Evolutionary conservation across 1,284 basidiomycete species (phyloP), one percentile per base, ranked within the genome.

Genomic region (Megacollybia platyphylla): DNA sequence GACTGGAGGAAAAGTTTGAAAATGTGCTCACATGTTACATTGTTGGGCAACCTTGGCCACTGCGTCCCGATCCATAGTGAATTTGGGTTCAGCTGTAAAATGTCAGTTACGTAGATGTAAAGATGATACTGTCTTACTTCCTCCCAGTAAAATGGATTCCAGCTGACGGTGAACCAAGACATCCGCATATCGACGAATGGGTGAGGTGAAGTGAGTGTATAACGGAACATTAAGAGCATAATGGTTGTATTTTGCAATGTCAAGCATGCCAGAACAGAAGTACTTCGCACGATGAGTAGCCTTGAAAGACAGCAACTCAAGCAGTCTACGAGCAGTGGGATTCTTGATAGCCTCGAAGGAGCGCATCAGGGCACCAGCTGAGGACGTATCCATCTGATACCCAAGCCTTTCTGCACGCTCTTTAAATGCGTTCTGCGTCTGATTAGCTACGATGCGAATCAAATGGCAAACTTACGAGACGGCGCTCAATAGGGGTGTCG

Each of bases 231-330:
- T 94, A 52, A 98, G 70, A 1, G 92, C 83, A 59, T 89, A 97
- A 64, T 99, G 96, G 29, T 76, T 67, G 59, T 97, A 99, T 67
- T 98, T 97, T 36, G 92, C 89, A 56, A 98, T 98, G 63, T 99
- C 96, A 52, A 98, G 73, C 90, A 97, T 96, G 50, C 96, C 96
- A 20, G 93, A 80, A 59, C 94, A 98, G 79, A 97, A 98, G 65
- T 98, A 97, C 60, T 93, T 93, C 49, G 96, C 89, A 42, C 81
- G 78, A 47, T 85, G 83, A 54, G 94, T 96, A 13, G 90, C 80
- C 62, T 96, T 97, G 57, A 79, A 83, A 27, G 83, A 79, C 35
- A 97, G 69, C 15, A 94, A 58, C 57, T 92, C 79, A 15, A 97
- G 67, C 24, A 90, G 71, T 40, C 74, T 66, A 44, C 79, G 79